phyloP scores from a whole-genome alignment of 352 stramenopile genomes.

The Phytophthora melonis region DNA sequence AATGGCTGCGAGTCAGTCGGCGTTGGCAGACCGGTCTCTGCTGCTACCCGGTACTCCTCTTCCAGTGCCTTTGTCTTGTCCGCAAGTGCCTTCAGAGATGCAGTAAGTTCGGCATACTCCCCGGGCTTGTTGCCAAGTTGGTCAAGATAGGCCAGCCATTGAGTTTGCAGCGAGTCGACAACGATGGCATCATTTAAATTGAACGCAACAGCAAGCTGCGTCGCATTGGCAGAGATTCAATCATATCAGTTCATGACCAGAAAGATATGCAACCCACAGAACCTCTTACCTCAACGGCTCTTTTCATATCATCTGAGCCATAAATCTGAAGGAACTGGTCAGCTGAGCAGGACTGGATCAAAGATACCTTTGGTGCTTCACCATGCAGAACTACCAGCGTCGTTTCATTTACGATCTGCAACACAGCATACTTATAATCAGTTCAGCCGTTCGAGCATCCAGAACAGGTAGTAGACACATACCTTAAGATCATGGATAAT shows the following conservation, averaged over 20 bases:
- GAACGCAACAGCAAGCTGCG: slow-evolving; percentile 78
- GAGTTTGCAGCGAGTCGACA: slow-evolving; percentile 56
- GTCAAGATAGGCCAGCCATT: slow-evolving; percentile 57
- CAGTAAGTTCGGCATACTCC: slow-evolving; percentile 49
- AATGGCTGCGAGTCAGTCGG: slow-evolving; percentile 53
- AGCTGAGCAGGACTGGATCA: slow-evolving; percentile 76
- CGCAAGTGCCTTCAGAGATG: slow-evolving; percentile 57
- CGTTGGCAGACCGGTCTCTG: slow-evolving; percentile 42
- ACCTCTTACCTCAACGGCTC: slow-evolving; percentile 67
- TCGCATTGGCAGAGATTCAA: not conserved
- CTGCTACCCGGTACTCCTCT: slow-evolving; percentile 53
- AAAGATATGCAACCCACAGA: not conserved
- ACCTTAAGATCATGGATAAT: slow-evolving; percentile 89
- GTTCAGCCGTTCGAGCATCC: not conserved
- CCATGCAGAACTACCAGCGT: slow-evolving; percentile 79
- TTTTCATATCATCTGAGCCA: slow-evolving; percentile 61
- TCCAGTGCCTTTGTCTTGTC: slow-evolving; percentile 59
- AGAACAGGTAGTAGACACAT: slow-evolving; percentile 3
- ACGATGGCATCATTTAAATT: slow-evolving; percentile 71
- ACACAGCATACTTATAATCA: slow-evolving; percentile 1
- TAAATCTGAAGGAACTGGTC: slow-evolving; percentile 83
- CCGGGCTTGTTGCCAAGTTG: slow-evolving; percentile 25
- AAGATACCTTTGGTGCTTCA: slow-evolving; percentile 76
- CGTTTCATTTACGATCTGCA: slow-evolving; percentile 73
- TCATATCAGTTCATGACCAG: slow-evolving; percentile 9